Conservation (phyloP, 73 alveolate genomes). For the Paramecium tetraurelia region DNA sequence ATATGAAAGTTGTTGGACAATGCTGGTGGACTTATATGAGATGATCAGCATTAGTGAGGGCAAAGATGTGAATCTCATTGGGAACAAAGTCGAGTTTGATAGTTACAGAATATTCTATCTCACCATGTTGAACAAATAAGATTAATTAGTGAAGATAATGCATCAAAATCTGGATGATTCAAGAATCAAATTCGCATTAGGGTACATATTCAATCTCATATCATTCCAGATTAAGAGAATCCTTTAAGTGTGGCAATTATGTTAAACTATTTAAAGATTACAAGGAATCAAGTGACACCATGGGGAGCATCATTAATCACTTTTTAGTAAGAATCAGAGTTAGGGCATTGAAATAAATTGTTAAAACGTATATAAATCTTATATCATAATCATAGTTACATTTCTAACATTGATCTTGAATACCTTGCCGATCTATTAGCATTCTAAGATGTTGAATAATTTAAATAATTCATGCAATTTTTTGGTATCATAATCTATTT, state of each 20-base stretch:
- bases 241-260: conserved; percentile 67
- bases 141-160: not conserved
- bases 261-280: conserved; percentile 72
- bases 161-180: conserved; percentile 12
- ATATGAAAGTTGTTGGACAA: conserved; percentile 81
- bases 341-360: conserved; percentile 58
- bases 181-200: conserved; percentile 45
- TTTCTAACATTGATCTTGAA: not conserved
- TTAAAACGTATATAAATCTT: not conserved
- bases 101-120: conserved; percentile 74
- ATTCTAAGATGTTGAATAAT: conserved; percentile 13
- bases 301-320: conserved; percentile 72
- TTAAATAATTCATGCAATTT: not conserved
- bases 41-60: conserved; percentile 71
- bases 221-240: not conserved
- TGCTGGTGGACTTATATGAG: conserved; percentile 69
- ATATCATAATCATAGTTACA: not conserved
- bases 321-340: conserved; percentile 69
- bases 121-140: conserved; percentile 65
- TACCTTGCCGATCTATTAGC: conserved; percentile 16
- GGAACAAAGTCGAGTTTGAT: conserved; percentile 65
- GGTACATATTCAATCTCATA: not conserved
- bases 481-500: not conserved
- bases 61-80: conserved; percentile 40
- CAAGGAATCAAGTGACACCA: conserved; percentile 70